Percentiles rank a stretch among this genome's conserved stretches.
Evolutionary conservation across 2,329 filamentous ascomycete species (phyloP).

Genomic region (Xylariaceae sp.): DNA sequence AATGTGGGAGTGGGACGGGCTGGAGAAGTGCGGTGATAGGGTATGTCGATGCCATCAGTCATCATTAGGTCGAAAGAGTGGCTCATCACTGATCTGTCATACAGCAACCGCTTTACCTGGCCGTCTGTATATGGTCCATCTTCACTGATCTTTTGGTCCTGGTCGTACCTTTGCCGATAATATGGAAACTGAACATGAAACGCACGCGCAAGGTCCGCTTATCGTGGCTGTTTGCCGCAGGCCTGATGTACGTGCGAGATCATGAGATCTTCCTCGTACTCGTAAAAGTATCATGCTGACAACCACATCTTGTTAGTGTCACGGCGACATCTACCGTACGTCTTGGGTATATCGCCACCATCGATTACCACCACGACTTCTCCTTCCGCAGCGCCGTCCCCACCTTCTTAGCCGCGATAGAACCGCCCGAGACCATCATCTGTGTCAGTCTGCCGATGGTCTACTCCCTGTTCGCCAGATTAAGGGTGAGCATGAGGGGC

Average conservation of each 20-base stretch:
- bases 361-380: slow-evolving; percentile 19
- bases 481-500: slow-evolving; percentile 4
- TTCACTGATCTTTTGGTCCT: slow-evolving; percentile 17
- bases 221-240: slow-evolving; percentile 17
- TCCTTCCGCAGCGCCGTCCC: slow-evolving; percentile 17
- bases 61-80: too few species aligned
- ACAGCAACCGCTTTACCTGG: slow-evolving; percentile 15
- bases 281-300: too few species aligned
- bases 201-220: slow-evolving; percentile 16
- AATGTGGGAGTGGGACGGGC: slow-evolving; percentile 19
- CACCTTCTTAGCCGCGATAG: slow-evolving; percentile 17
- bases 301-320: slow-evolving; percentile 13
- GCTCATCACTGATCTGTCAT: too few species aligned
- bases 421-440: slow-evolving; percentile 16
- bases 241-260: slow-evolving; percentile 17
- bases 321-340: slow-evolving; percentile 17
- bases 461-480: slow-evolving; percentile 12
- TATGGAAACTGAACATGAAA: slow-evolving; percentile 19
- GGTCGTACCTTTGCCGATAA: slow-evolving; percentile 14
- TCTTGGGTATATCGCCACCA: slow-evolving; percentile 15
- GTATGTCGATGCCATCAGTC: slow-evolving; percentile 9
- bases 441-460: slow-evolving; percentile 22
- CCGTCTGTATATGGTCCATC: slow-evolving; percentile 18
- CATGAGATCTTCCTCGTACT: too few species aligned
- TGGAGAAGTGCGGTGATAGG: slow-evolving; percentile 19